These are phyloP conservation scores for Jaltomata sinuosa DNA, from an alignment of 257 asterid genomes.

Conservation along the genomic window DNA sequence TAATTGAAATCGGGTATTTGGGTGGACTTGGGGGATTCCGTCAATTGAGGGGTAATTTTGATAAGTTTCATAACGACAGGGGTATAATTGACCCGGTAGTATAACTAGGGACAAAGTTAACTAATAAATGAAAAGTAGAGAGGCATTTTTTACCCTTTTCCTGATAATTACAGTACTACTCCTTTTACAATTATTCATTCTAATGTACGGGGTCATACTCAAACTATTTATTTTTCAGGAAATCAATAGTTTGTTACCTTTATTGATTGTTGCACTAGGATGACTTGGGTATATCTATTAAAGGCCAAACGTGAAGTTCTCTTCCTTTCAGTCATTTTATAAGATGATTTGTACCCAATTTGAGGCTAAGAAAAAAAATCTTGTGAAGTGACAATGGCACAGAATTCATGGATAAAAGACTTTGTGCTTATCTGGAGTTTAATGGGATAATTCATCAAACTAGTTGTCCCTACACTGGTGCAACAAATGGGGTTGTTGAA, in stretches of 20 bases:
- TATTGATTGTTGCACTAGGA: neutral
- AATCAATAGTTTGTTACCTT: neutral
- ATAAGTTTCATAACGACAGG: no score
- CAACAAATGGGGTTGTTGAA: neutral
- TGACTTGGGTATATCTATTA: neutral
- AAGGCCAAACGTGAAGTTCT: neutral
- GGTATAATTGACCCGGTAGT: no score
- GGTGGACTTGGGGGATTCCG: no score
- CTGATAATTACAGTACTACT: neutral
- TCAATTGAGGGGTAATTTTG: no score
- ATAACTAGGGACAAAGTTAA: no score
- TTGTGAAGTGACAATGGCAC: neutral
- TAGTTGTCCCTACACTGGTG: neutral
- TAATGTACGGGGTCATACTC: neutral
- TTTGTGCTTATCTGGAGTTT: neutral
- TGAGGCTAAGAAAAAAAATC: neutral
- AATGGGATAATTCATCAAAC: neutral
- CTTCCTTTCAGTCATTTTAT: neutral
- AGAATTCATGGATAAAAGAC: neutral
- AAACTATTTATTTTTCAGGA: neutral
- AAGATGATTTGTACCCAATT: neutral
- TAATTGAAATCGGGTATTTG: no score
- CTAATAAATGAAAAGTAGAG: no score
- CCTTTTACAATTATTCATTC: neutral
- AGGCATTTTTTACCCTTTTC: neutral